Evolutionary conservation across 768 basidiomycete species (phyloP).

Genomic region (Cubamyces lactineus): DNA sequence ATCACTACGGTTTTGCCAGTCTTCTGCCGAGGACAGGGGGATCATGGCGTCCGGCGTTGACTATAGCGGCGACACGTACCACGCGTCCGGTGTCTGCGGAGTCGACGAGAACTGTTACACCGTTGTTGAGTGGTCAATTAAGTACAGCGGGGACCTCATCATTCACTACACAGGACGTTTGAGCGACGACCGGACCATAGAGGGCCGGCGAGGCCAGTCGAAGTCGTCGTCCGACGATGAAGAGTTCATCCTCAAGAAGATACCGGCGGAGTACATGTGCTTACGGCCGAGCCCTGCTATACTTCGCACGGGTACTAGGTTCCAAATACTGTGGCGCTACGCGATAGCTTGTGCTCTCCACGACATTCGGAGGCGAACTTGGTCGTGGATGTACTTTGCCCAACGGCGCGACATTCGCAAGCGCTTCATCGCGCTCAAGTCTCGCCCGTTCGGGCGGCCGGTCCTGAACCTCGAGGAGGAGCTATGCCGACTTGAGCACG

Average conservation of each 20-base stretch:
- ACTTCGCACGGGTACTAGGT: not conserved
- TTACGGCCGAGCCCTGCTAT: conserved; percentile 14
- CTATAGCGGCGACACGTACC: not conserved
- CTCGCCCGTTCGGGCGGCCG: not conserved
- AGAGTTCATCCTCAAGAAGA: conserved; percentile 21
- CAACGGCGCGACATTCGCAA: conserved; percentile 16
- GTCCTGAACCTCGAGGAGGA: not conserved
- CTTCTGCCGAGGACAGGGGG: not conserved
- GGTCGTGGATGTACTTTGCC: conserved; percentile 27
- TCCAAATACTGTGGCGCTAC: conserved; percentile 20
- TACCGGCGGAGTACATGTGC: conserved; percentile 8
- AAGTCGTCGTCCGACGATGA: not conserved
- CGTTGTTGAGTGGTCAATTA: not conserved
- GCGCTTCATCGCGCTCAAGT: not conserved
- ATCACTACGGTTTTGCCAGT: not conserved
- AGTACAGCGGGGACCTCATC: not conserved
- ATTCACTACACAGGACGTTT: conserved; percentile 2
- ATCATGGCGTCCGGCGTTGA: not conserved
- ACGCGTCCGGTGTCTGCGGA: not conserved
- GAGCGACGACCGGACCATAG: conserved; percentile 1
- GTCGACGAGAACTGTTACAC: not conserved
- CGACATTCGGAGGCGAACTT: conserved; percentile 17
- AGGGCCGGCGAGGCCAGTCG: not conserved
- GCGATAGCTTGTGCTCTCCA: conserved; percentile 15
- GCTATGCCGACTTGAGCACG: not conserved